Conservation (phyloP, 179 eudicot species). For the Sideroxylon spinosum region DNA sequence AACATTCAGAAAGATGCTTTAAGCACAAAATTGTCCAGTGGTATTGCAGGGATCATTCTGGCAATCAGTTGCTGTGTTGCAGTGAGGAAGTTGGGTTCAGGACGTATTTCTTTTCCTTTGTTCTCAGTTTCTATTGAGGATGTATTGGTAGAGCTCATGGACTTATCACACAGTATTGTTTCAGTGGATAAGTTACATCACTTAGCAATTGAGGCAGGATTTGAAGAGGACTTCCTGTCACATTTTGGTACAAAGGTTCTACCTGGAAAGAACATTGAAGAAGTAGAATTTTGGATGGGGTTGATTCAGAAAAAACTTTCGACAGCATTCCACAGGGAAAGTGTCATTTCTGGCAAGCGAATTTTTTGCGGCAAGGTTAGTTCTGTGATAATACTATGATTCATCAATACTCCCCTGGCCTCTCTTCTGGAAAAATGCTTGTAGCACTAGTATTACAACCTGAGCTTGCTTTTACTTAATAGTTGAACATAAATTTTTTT, state of each 20-base stretch:
- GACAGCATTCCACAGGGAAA: slow-evolving; percentile 40
- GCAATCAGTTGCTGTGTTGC: slow-evolving; percentile 51
- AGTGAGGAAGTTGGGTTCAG: slow-evolving; percentile 33
- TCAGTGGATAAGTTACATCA: slow-evolving; percentile 37
- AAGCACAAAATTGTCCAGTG: slow-evolving; percentile 31
- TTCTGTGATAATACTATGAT: slow-evolving; percentile 14
- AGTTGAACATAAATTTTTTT: not conserved
- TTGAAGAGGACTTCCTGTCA: slow-evolving; percentile 36
- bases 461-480: not conserved
- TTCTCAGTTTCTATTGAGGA: slow-evolving; percentile 27
- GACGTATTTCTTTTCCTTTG: slow-evolving; percentile 26
- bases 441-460: not conserved
- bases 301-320: slow-evolving; percentile 36
- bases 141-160: slow-evolving; percentile 35
- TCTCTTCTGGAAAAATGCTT: not conserved
- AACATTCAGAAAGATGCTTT: slow-evolving; percentile 5
- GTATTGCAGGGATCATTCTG: slow-evolving; percentile 44
- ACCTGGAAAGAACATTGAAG: slow-evolving; percentile 39
- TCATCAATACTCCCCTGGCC: not conserved
- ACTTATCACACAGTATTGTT: slow-evolving; percentile 28
- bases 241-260: slow-evolving; percentile 47
- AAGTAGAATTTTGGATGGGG: slow-evolving; percentile 50
- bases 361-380: slow-evolving; percentile 34
- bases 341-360: slow-evolving; percentile 32
- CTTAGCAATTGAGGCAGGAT: slow-evolving; percentile 45